Evolutionary conservation across 345 rosid genomes (phyloP), one percentile per base, ranked within the genome.

Genomic region (Jatropha curcas): DNA sequence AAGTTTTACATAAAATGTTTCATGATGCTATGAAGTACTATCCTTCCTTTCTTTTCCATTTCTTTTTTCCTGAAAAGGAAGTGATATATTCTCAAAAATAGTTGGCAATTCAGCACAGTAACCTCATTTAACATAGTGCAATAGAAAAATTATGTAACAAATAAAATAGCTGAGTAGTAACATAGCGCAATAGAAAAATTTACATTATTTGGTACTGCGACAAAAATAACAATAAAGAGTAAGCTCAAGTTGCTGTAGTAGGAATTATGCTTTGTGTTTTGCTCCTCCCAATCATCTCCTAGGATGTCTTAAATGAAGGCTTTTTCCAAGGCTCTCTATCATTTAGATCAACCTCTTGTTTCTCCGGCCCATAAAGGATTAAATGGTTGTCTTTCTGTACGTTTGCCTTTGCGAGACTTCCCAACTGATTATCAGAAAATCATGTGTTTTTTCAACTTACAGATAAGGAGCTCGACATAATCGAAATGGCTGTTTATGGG

Each of bases 401-500:
- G 57, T 60, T 37, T 7, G 60, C 22, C 25, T 22, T 37, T 31
- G 7, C 37, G 5, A 25, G 17, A 12, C 35, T 17, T 10, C 9
- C 17, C 55, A 2, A 62, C 13, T 67, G n/a, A 27, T 14, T 3
- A 31, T 24, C 7, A 4, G 25, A 64, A 27, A 28, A 7, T n/a
- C n/a, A 37, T 5, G 31, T 37, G 37, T n/a, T 16, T 34, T 68
- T 74, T 20, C n/a, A 22, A 57, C 64, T 39, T 86, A 72, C 82
- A 90, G 97, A 94, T 57, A 90, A 82, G 85, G 98, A 94, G 86
- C 93, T 94, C 8, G 98, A 92, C 85, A 75, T 92, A 63, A 88
- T 90, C 4, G 98, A 94, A 87, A 92, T 90, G 98, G 98, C 98
- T 43, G 98, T 92, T 77, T 94, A 90, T 67, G 98, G 98, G 51